Percentiles rank a stretch among this genome's conserved stretches.
Conservation (phyloP, 2,329 filamentous ascomycete genomes). For the Fusarium sp. region DNA sequence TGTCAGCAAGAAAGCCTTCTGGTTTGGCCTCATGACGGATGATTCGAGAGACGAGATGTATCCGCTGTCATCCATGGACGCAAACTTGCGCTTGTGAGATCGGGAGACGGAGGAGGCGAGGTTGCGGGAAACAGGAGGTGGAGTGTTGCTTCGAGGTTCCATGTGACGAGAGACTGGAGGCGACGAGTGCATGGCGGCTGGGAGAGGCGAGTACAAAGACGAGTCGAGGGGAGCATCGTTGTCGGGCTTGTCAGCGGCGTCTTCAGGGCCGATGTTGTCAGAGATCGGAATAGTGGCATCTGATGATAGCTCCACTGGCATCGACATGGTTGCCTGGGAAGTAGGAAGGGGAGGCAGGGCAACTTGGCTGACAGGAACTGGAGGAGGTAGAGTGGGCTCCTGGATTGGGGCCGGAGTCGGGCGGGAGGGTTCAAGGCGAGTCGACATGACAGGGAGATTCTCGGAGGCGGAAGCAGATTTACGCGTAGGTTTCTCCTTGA, state of each 20-base stretch:
- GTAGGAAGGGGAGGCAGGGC: constrained; percentile 60
- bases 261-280: constrained; percentile 73
- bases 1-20: constrained; percentile 75
- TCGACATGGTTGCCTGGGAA: constrained; percentile 56
- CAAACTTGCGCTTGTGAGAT: constrained; percentile 82
- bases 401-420: constrained; percentile 57
- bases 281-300: constrained; percentile 84
- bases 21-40: constrained; percentile 83
- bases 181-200: constrained; percentile 86
- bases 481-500: constrained; percentile 85
- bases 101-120: constrained; percentile 75
- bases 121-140: constrained; percentile 77
- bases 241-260: constrained; percentile 61
- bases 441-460: constrained; percentile 72
- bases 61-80: constrained; percentile 90
- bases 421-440: constrained; percentile 68
- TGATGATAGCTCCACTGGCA: constrained; percentile 76
- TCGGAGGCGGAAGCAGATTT: constrained; percentile 71
- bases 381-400: constrained; percentile 66
- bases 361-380: constrained; percentile 55
- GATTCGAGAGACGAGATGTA: constrained; percentile 98
- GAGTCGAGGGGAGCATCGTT: constrained; percentile 59
- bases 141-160: constrained; percentile 78
- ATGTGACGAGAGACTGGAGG: constrained; percentile 80
- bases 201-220: constrained; percentile 80